These are phyloP conservation scores for Euclidium syriacum DNA, from an alignment of 345 rosid species.

Conservation along the genomic window DNA sequence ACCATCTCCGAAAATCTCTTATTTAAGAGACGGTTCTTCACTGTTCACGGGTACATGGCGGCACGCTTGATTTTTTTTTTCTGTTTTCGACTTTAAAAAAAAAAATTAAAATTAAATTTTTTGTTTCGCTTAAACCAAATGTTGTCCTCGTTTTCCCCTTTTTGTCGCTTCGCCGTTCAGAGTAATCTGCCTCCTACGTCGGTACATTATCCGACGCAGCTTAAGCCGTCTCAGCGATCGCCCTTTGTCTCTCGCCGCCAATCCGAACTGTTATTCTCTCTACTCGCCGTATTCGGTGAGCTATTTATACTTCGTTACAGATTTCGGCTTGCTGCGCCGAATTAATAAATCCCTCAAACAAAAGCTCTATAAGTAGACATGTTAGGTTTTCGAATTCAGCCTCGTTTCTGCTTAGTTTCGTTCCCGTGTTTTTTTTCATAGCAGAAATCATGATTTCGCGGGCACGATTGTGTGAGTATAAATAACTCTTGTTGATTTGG, in stretches of 20 bases:
- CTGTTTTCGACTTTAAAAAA: no score
- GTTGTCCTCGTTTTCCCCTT: no score
- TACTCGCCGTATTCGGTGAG: constrained; percentile 2
- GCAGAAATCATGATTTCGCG: background rate
- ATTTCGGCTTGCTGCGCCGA: background rate
- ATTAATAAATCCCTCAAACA: background rate
- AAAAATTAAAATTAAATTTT: no score
- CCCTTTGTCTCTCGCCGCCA: background rate
- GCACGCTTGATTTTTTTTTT: no score
- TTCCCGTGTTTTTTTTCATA: background rate
- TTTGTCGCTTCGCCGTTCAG: no score
- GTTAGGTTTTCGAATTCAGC: constrained; percentile 7
- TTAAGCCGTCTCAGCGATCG: background rate
- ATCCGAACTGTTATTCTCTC: background rate
- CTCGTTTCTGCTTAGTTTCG: no score
- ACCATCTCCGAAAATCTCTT: no score
- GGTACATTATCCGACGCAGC: background rate
- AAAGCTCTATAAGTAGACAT: background rate
- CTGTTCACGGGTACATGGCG: no score
- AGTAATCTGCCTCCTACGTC: background rate
- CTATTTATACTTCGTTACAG: background rate
- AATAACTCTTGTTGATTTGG: background rate
- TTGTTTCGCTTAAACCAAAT: no score
- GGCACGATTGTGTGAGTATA: background rate
- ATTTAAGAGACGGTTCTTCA: no score